Evolutionary conservation across 345 rosid species (phyloP), one percentile per base, ranked within the genome.

Genomic region (Eutrema heterophyllum): DNA sequence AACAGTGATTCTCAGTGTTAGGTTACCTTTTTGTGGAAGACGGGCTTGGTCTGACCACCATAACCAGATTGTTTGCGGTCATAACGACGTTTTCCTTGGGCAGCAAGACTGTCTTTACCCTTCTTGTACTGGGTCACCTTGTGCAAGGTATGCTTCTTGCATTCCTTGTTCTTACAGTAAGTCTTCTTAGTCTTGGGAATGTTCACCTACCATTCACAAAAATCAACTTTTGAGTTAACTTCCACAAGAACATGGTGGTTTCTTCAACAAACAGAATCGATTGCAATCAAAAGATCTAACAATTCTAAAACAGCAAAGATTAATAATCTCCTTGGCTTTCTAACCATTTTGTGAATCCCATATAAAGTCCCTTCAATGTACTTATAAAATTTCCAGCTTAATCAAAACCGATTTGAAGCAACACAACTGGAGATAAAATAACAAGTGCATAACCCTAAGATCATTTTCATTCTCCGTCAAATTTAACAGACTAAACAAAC

Each of bases 11-110:
- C 4, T 3, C 11, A 3, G 10, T 7, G 15, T 33, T 5, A n/a
- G 7, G 13, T 71, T 78, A 87, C 97, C 90, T 90, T 90, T 85
- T 90, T 90, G 90, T 88, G 97, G 77, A 88, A 91, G 30, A 91
- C 97, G 5, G 94, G 94, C 77, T 91, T 91, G 67, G 94, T 91
- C 82, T 91, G 97, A 44, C 97, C 97, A 48, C 97, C 97, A 73
- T 88, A 91, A 14, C 97, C 97, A 6, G 97, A 91, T 60, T 91
- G 92, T 6, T 91, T 88, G 11, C 94, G 89, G 55, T 88, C 97
- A 49, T 91, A 91, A 78, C 97, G 97, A 5, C 97, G 83, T 74
- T 91, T 91, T 21, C 97, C 97, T 38, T 91, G 97, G 2, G 84
- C 97, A 69, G 94, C 89, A 26, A 91, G 89, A 73, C 97, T 88